A percentile compares a stretch with the other conserved stretches of the same genome.
Evolutionary conservation across 768 basidiomycete genomes (phyloP).

Genomic region (Amylocystis lapponica): DNA sequence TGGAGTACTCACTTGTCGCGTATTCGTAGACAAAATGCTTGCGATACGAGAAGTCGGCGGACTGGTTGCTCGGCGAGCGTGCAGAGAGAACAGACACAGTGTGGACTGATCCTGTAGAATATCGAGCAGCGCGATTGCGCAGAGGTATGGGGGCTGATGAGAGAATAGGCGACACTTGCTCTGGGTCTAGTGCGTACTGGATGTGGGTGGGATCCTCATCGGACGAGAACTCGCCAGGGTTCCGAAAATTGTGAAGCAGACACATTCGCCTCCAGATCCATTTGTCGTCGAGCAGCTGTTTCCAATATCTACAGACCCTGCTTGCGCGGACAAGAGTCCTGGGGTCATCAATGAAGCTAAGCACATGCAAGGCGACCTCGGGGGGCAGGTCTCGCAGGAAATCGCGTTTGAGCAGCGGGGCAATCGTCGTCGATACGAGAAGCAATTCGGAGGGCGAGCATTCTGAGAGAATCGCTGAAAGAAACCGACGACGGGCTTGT

Average conservation of each 20-base stretch:
- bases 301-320: constrained; percentile 71
- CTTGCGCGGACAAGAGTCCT: constrained; percentile 62
- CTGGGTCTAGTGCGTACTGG: too few relatives aligned
- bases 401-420: constrained; percentile 60
- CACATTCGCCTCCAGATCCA: constrained; percentile 79
- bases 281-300: constrained; percentile 64
- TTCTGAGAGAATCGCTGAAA: constrained; percentile 43
- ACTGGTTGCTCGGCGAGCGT: not conserved
- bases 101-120: constrained; percentile 18
- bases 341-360: constrained; percentile 74
- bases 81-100: too few relatives aligned
- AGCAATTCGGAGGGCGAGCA: constrained; percentile 59
- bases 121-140: too few relatives aligned
- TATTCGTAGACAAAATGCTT: constrained; percentile 70
- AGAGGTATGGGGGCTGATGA: too few relatives aligned
- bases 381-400: constrained; percentile 38
- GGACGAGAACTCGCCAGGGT: too few relatives aligned
- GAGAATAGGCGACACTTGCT: too few relatives aligned
- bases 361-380: constrained; percentile 72
- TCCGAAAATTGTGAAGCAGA: too few relatives aligned
- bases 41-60: constrained; percentile 49
- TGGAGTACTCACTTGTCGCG: constrained; percentile 49
- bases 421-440: constrained; percentile 59
- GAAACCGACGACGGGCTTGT: constrained; percentile 43
- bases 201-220: too few relatives aligned